A percentile compares a stretch with the other conserved stretches of the same genome.
These are phyloP conservation scores for Bruguiera sexangula DNA, from an alignment of 345 rosid genomes.

Conservation along the genomic window DNA sequence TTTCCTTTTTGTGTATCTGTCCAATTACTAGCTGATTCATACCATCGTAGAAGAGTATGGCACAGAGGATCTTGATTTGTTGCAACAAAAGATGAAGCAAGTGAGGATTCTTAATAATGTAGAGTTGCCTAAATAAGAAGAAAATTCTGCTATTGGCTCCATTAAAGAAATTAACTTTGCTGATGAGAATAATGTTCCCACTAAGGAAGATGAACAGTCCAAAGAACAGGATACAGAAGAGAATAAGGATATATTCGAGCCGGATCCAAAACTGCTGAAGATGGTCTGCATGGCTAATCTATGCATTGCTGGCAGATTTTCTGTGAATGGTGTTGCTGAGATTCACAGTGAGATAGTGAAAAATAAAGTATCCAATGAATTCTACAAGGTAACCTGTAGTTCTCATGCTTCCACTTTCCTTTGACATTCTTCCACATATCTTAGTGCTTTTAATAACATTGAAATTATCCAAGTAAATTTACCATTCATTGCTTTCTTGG, in stretches of 20 bases:
- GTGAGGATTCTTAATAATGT: slow-evolving; percentile 50
- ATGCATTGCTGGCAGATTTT: slow-evolving; percentile 58
- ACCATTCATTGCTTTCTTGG: slow-evolving; percentile 4
- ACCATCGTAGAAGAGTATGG: slow-evolving; percentile 41
- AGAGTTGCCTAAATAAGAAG: slow-evolving; percentile 34
- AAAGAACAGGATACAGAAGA: slow-evolving; percentile 16
- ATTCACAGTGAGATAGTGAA: slow-evolving; percentile 78
- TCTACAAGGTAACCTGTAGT: slow-evolving; percentile 40
- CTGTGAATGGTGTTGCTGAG: slow-evolving; percentile 81
- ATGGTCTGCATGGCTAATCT: slow-evolving; percentile 52
- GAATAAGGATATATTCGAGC: slow-evolving; percentile 25
- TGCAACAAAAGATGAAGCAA: slow-evolving; percentile 40
- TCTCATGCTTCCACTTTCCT: no score
- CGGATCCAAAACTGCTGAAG: slow-evolving; percentile 36
- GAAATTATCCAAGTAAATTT: background rate
- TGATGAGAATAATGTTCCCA: slow-evolving; percentile 18
- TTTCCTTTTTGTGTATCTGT: background rate
- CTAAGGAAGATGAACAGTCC: slow-evolving; percentile 22
- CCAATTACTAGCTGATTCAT: slow-evolving; percentile 33
- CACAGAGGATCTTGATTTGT: slow-evolving; percentile 34
- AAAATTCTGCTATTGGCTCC: slow-evolving; percentile 18
- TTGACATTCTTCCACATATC: no score
- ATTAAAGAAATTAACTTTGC: slow-evolving; percentile 20
- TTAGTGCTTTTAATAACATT: no score
- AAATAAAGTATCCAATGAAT: slow-evolving; percentile 63